Base-by-base conservation (phyloP, 2,329 filamentous ascomycete genomes). In the Aspergillus brasiliensis region DNA sequence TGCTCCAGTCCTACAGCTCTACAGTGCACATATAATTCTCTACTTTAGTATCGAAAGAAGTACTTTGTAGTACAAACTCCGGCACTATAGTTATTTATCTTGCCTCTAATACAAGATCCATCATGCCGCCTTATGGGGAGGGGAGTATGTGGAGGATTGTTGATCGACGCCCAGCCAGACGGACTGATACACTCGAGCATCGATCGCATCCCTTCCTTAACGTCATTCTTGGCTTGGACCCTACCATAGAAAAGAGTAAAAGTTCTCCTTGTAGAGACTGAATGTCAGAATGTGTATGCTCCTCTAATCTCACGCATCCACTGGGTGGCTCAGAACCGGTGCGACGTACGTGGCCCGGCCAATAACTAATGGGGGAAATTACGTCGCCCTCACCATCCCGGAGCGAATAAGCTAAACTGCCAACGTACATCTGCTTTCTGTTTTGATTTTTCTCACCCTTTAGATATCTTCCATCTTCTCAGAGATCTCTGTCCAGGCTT, bases 321-420 rank as follows among this genome's bases (percentile, higher is more conserved):
- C 31, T 56, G 15, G 42, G 42, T 56, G 28, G 44, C 44, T 47
- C 25, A 37, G 17, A 38, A 17, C 37, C 56, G 34, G 47, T 31
- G 38, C 34, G 47, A 44, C 56, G 47, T 57, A 57, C 56, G 56
- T 57, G 56, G 56, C 47, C 56, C 10, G 56, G 56, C 56, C 56
- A 57, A 52, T 52, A 34, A 57, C 46, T 52, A 34, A 51, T 21
- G 46, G 52, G 25, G 13, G 52, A 27, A 40, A 40, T 44, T 55
- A 44, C 52, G 52, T 55, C 52, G 37, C 38, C 52, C 34, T 42
- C 51, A 4, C 23, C 19, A 37, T 25, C 10, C 34, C 46, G 25
- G 46, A 3, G 15, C 46, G 4, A 28, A 34, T 34, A 34, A 11
- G 11, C 11, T 34, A 34, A 11, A 34, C 31, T 34, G 31, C 31